Evolutionary conservation across 768 basidiomycete genomes (phyloP), one percentile per base, ranked within the genome.

Genomic region (Coprinopsis marcescibilis): DNA sequence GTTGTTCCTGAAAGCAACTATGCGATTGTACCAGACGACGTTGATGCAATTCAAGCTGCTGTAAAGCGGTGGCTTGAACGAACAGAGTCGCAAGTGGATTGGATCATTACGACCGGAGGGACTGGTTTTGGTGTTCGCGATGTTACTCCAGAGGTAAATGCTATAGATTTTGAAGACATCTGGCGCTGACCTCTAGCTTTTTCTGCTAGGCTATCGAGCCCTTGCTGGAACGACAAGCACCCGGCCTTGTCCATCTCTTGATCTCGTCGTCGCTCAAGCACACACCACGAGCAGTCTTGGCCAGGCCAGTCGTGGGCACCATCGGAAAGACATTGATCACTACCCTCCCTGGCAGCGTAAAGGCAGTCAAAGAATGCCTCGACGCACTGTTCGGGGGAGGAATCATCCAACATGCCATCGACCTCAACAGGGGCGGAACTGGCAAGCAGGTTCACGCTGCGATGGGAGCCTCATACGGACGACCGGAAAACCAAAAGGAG

Each of bases 61-160:
- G 70, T 90, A 4, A 65, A 62, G 35, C 60, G 58, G 4, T 81
- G 78, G 71, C 69, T 64, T 30, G 57, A 62, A 2, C 60, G 37
- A 4, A 15, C 11, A 10, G 42, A 67, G 3, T 69, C 66, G 2
- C 57, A 67, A n/a, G 63, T 84, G 12, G 82, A 90, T 59, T 82
- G 81, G 75, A 74, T 92, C 48, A 68, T 95, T 52, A 87, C 88
- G 4, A 87, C 86, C 0, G 91, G 91, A 14, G 91, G 91, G 3
- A 95, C 91, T 0, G 91, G 91, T 5, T 91, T 92, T 57, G 86
- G 89, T 1, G 68, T 76, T 24, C 69, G 85, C 53, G 91, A 95
- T 63, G 66, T 71, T 35, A 95, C 91, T 3, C 91, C 91, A 30
- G 89, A 95, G 75, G 90, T 87, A 37, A 41, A n/a, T n/a, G n/a